Evolutionary conservation across 306 rosid species (phyloP).

Genomic region (Vachellia collinsii): DNA sequence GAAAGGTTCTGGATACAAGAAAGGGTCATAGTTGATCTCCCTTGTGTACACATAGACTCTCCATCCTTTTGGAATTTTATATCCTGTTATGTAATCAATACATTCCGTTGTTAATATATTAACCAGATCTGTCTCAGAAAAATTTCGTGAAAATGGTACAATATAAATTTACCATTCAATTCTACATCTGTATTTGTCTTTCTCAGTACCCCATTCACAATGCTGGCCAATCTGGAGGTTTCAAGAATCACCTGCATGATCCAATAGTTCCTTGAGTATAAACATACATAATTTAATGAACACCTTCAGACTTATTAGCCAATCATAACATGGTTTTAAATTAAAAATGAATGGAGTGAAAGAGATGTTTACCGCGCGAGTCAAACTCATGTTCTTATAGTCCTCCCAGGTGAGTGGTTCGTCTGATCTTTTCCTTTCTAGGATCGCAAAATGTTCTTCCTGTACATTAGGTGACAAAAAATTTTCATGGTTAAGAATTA

Average conservation of each 20-base stretch:
- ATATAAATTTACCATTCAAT: slow-evolving; percentile 60
- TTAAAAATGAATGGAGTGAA: slow-evolving; percentile 18
- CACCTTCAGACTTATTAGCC: neutral
- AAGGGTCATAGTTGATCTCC: slow-evolving; percentile 67
- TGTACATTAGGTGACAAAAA: slow-evolving; percentile 15
- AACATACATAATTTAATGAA: neutral
- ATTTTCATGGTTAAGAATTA: neutral
- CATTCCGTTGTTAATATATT: slow-evolving; percentile 12
- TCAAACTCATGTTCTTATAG: slow-evolving; percentile 58
- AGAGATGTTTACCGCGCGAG: slow-evolving; percentile 60
- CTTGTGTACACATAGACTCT: slow-evolving; percentile 73
- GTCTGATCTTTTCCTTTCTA: slow-evolving; percentile 47
- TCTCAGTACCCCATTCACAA: slow-evolving; percentile 76
- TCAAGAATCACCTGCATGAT: slow-evolving; percentile 68
- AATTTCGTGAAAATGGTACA: neutral
- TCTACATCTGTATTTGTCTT: slow-evolving; percentile 63
- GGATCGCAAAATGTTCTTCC: slow-evolving; percentile 77
- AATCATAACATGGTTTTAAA: neutral
- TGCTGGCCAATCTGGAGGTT: slow-evolving; percentile 71
- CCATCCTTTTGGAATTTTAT: slow-evolving; percentile 80
- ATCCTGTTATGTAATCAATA: slow-evolving; percentile 49
- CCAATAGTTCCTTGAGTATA: neutral
- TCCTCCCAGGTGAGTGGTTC: slow-evolving; percentile 68
- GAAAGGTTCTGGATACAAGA: slow-evolving; percentile 66
- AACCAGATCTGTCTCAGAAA: neutral